Conservation (phyloP, 345 rosid genomes). For the Barbarea vulgaris region DNA sequence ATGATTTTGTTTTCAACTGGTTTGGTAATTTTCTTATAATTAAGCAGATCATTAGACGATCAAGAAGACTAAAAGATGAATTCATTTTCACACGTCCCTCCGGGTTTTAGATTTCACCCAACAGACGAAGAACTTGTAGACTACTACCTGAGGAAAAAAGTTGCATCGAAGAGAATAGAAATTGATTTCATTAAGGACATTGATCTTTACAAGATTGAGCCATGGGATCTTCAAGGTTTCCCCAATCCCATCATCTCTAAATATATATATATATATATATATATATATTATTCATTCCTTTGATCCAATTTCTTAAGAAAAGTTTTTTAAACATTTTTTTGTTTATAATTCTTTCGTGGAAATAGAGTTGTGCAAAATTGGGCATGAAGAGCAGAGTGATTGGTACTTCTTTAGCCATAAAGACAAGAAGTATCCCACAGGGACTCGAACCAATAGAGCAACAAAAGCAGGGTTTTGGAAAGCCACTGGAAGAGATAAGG, state of each 20-base stretch:
- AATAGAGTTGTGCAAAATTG: conserved; percentile 81
- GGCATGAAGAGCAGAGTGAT: conserved; percentile 88
- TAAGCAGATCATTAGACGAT: conserved; percentile 42
- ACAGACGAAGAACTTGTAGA: conserved; percentile 92
- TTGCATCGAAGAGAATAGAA: conserved; percentile 72
- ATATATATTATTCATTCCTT: conserved; percentile 15
- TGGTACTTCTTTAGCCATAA: conserved; percentile 99
- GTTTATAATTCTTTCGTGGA: conserved; percentile 14
- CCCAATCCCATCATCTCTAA: not conserved
- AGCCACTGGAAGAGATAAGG: conserved; percentile 98
- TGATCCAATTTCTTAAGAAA: not conserved
- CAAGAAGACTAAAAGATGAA: conserved; percentile 48
- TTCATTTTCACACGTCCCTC: conserved; percentile 78
- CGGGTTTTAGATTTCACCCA: conserved; percentile 84
- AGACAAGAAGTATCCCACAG: conserved; percentile 98
- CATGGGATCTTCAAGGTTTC: conserved; percentile 86
- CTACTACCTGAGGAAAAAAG: conserved; percentile 71
- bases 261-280: too few species aligned
- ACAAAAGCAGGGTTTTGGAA: conserved; percentile 99
- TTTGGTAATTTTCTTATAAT: not conserved
- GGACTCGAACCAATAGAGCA: conserved; percentile 96
- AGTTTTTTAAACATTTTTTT: not conserved
- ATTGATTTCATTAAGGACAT: conserved; percentile 78
- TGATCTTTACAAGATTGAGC: conserved; percentile 85
- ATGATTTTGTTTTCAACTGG: not conserved